A percentile compares a stretch with the other conserved stretches of the same genome.
Evolutionary conservation across 441 rosid species (phyloP).

Genomic region (Omphalea diandra): DNA sequence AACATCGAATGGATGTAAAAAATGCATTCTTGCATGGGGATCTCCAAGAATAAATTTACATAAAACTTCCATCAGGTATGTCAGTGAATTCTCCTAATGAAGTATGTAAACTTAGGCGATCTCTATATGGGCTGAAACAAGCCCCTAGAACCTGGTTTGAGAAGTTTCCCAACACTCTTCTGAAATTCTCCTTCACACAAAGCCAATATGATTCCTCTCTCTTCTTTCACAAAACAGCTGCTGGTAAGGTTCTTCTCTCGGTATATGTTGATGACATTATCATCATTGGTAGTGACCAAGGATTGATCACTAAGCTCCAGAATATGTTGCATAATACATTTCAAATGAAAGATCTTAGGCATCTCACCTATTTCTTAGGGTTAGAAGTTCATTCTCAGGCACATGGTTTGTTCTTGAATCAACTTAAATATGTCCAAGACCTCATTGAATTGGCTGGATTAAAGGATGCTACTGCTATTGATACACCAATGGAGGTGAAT

Average conservation of each 20-base stretch:
- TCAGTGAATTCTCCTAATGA: neutral
- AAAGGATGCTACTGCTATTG: neutral
- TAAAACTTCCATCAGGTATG: neutral
- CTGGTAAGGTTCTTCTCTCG: neutral
- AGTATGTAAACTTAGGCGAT: neutral
- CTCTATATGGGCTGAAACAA: neutral
- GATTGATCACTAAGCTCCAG: too few relatives aligned
- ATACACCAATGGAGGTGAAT: constrained; percentile 3
- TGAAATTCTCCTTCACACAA: constrained; percentile 8
- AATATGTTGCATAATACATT: too few relatives aligned
- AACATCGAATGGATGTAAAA: neutral
- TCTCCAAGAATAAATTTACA: neutral
- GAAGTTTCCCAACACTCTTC: neutral
- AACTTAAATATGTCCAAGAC: constrained; percentile 2
- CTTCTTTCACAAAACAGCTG: constrained; percentile 10
- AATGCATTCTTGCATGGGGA: constrained; percentile 6
- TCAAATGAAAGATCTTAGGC: too few relatives aligned
- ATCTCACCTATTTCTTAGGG: too few relatives aligned
- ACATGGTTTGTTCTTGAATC: neutral
- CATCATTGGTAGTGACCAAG: neutral
- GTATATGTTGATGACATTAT: neutral
- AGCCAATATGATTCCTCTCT: constrained; percentile 19
- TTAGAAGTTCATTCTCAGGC: too few relatives aligned
- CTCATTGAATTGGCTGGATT: neutral
- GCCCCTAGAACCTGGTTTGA: neutral